Percentiles rank a stretch among this genome's conserved stretches.
Evolutionary conservation across 2,329 filamentous ascomycete species (phyloP).

Genomic region (Trichoderma citrinoviride): DNA sequence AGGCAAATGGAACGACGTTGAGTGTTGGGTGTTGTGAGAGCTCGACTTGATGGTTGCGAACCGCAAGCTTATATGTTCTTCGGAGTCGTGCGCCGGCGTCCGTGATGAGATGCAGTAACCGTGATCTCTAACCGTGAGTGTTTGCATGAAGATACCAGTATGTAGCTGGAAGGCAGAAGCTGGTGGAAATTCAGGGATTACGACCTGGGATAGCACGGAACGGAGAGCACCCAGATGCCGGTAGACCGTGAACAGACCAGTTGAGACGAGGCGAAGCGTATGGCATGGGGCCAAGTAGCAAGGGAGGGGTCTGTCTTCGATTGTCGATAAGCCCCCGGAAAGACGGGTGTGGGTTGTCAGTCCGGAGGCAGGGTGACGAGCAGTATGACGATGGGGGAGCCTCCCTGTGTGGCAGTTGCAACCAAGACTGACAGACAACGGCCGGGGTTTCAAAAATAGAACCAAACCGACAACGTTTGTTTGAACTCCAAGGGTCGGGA

Average conservation of each 20-base stretch:
- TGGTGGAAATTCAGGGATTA: not conserved
- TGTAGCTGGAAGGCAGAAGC: not conserved
- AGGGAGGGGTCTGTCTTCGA: not conserved
- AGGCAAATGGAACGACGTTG: not conserved
- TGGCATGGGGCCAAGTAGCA: not conserved
- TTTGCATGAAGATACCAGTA: constrained; percentile 10
- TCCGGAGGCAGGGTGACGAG: not conserved
- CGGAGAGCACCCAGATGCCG: constrained; percentile 4
- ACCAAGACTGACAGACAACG: not conserved
- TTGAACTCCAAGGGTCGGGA: not conserved
- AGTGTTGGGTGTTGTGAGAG: not conserved
- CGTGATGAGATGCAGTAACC: not conserved
- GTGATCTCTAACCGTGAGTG: not conserved
- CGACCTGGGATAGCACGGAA: constrained; percentile 10
- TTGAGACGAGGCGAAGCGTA: constrained; percentile 9
- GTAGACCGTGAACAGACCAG: not conserved
- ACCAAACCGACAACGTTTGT: constrained; percentile 9
- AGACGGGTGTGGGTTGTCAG: constrained; percentile 9
- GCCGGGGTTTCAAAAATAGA: constrained; percentile 13
- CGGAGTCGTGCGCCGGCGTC: not conserved
- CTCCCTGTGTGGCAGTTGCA: not conserved
- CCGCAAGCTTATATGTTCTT: constrained; percentile 14
- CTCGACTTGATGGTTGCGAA: not conserved
- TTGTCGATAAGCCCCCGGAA: not conserved
- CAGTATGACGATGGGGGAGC: not conserved